phyloP scores from a whole-genome alignment of 2,329 filamentous ascomycete genomes.

The Colletotrichum siamense region DNA sequence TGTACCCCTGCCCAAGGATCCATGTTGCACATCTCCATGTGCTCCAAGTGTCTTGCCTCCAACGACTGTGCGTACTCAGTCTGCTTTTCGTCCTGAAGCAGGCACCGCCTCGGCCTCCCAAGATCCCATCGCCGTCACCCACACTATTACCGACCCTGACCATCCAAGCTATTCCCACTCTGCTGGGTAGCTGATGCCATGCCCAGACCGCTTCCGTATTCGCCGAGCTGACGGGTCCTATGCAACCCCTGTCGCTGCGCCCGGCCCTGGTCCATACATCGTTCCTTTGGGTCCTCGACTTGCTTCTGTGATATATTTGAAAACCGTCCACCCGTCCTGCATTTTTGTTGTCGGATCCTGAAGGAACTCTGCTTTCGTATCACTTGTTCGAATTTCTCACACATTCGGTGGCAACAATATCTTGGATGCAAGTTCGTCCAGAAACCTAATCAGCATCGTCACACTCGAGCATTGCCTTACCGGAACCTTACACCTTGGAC shows the following conservation, averaged over 20 bases:
- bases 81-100: slow-evolving; percentile 24
- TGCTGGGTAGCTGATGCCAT: slow-evolving; percentile 22
- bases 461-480: not conserved
- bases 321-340: slow-evolving; percentile 15
- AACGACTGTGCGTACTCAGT: slow-evolving; percentile 13
- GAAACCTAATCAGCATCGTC: slow-evolving; percentile 1
- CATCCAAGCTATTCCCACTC: slow-evolving; percentile 21
- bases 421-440: slow-evolving; percentile 15
- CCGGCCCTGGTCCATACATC: slow-evolving; percentile 17
- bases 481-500: not conserved
- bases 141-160: slow-evolving; percentile 18
- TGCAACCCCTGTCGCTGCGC: slow-evolving; percentile 16
- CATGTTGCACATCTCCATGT: slow-evolving; percentile 22
- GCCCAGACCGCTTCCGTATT: slow-evolving; percentile 23
- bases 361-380: not conserved
- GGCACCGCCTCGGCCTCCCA: slow-evolving; percentile 15
- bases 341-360: not conserved
- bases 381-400: not conserved
- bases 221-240: slow-evolving; percentile 20
- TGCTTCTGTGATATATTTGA: slow-evolving; percentile 22
- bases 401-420: not conserved
- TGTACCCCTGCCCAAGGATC: not conserved
- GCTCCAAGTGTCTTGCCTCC: slow-evolving; percentile 19
- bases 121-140: slow-evolving; percentile 19
- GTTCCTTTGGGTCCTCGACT: slow-evolving; percentile 9